Conservation (phyloP, 1,284 basidiomycete species). For the Puccinia coronata region DNA sequence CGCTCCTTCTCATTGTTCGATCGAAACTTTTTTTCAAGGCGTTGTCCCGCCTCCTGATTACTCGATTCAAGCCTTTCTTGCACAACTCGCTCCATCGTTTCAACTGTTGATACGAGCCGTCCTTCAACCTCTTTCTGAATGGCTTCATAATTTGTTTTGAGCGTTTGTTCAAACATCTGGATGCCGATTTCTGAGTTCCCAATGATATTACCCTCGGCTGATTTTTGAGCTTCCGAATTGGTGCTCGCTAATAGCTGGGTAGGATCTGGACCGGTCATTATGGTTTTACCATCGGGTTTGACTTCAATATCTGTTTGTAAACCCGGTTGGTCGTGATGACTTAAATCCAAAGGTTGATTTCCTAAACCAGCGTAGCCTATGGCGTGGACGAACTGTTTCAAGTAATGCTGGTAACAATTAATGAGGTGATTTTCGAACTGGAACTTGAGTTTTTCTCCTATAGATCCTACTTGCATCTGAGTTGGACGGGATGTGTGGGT, state of each 20-base stretch:
- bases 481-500: neutral
- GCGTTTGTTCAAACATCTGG: too few species aligned
- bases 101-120: neutral
- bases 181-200: neutral
- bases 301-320: neutral
- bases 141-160: too few species aligned
- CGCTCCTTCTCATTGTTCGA: neutral
- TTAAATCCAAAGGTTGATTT: neutral
- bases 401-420: neutral
- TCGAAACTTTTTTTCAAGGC: neutral
- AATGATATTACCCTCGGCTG: neutral
- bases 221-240: neutral
- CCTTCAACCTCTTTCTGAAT: neutral
- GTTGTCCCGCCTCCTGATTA: neutral
- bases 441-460: conserved; percentile 26
- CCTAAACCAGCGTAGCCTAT: conserved; percentile 10
- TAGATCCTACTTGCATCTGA: neutral
- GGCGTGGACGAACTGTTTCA: neutral
- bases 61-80: neutral
- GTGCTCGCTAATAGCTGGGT: neutral
- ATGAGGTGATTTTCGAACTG: conserved; percentile 12
- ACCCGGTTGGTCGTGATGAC: neutral
- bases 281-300: neutral
- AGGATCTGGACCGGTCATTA: neutral
- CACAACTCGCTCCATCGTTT: neutral